These are phyloP conservation scores for Penicillium longicatenatum DNA, from an alignment of 495 filamentous ascomycete species.

Conservation along the genomic window DNA sequence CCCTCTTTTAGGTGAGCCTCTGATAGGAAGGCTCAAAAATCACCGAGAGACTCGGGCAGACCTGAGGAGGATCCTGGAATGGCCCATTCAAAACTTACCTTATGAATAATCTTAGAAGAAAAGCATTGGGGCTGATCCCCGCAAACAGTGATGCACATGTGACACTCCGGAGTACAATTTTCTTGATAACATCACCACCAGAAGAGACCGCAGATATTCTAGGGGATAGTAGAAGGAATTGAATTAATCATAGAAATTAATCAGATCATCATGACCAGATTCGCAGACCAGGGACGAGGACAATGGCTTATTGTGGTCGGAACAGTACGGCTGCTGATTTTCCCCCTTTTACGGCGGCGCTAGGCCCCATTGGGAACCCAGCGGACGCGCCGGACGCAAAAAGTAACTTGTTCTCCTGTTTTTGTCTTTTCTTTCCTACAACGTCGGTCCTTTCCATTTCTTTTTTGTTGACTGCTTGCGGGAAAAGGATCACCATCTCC, in stretches of 20 bases:
- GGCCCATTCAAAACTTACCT: not conserved
- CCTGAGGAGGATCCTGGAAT: not conserved
- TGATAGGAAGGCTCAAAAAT: not conserved
- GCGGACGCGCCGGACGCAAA: conserved; percentile 38
- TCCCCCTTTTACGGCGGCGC: conserved; percentile 36
- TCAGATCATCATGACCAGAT: not conserved
- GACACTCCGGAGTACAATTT: not conserved
- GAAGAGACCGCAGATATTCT: not conserved
- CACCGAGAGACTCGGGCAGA: not conserved
- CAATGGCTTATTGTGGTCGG: not conserved
- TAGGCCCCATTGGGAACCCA: conserved; percentile 31
- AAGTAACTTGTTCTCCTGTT: conserved; percentile 23
- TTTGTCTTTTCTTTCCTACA: conserved; percentile 29
- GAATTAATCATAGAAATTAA: not conserved
- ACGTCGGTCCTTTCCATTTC: conserved; percentile 27
- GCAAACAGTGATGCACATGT: not conserved
- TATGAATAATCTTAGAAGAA: not conserved
- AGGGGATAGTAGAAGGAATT: not conserved
- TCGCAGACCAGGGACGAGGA: not conserved
- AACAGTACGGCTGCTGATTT: conserved; percentile 7
- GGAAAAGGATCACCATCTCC: conserved; percentile 23
- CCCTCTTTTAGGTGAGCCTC: too few relatives aligned
- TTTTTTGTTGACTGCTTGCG: conserved; percentile 19
- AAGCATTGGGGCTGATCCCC: not conserved
- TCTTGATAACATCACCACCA: not conserved